These are phyloP conservation scores for Chytridium lagenaria DNA, from an alignment of 371 early-diverging fungal genomes.

Conservation along the genomic window DNA sequence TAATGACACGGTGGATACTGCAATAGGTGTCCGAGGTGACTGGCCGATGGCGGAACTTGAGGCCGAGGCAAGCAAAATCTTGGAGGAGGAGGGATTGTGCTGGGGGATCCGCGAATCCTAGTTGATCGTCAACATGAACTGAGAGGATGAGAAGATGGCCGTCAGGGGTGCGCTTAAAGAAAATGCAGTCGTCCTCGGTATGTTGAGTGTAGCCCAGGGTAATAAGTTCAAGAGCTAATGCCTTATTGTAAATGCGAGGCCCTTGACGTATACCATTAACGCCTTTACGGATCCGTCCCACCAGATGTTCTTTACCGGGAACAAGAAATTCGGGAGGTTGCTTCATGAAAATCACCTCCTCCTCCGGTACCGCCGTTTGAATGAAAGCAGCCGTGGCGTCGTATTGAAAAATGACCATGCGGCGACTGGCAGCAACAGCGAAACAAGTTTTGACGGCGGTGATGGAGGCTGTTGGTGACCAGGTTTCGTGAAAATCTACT, in stretches of 20 bases:
- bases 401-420: neutral
- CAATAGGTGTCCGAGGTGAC: neutral
- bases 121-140: neutral
- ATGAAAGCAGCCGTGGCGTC: neutral
- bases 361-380: neutral
- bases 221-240: neutral
- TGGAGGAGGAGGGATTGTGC: neutral
- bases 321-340: neutral
- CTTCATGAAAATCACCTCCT: neutral
- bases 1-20: neutral
- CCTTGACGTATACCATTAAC: neutral
- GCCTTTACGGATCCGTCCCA: neutral
- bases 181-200: neutral
- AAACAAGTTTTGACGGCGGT: neutral
- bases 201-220: neutral
- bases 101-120: neutral
- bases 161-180: neutral
- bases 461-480: neutral
- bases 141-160: neutral
- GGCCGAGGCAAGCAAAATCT: neutral
- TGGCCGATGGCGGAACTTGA: neutral
- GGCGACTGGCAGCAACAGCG: neutral
- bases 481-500: conserved; percentile 2
- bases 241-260: neutral
- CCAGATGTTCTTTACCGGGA: neutral